Evolutionary conservation across 2,329 filamentous ascomycete genomes (phyloP), one percentile per base, ranked within the genome.

Genomic region (Tolypocladium tundrense): DNA sequence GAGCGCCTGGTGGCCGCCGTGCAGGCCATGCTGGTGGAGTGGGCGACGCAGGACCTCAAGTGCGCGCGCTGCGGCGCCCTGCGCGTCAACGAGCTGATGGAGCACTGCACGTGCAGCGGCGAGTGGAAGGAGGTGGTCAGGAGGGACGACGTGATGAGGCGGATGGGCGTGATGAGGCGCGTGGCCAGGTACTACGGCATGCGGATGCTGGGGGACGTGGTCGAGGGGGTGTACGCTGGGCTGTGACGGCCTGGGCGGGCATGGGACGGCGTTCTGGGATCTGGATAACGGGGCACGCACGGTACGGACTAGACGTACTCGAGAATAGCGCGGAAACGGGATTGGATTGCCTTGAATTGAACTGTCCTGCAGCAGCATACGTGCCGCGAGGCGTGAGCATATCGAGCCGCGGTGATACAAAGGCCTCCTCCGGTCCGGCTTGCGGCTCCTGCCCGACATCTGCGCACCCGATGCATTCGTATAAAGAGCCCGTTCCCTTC

Each of bases 21-120:
- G 21, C 86, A 97, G 71, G 84, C 83, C 27, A 75, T 88, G 68
- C 78, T 90, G 9, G 81, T 90, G 33, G 85, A 88, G 65, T 99
- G 95, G 92, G 81, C 85, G 61, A 90, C 87, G 40, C 93, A 97
- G 75, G 94, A 99, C 71, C 74, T 97, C 59, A 91, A 91, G 73
- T 99, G 94, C 64, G 69, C 67, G 37, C 79, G 81, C 59, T 88
- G 86, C 70, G 84, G 81, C 39, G 90, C 90, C 64, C 73, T 96
- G 43, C 79, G 91, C 68, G 80, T 90, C 45, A 97, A 96, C 70
- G 93, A 97, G 67, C 95, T 97, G 66, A 91, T 94, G 86, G 93
- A 97, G 71, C 92, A 97, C 72, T 99, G 95, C 73, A 88, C 87
- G 13, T 99, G 94, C 77, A 90, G 90, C 60, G 94, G 94, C 4